Evolutionary conservation across 2,329 filamentous ascomycete species (phyloP).

Genomic region (Curvularia spicifera): DNA sequence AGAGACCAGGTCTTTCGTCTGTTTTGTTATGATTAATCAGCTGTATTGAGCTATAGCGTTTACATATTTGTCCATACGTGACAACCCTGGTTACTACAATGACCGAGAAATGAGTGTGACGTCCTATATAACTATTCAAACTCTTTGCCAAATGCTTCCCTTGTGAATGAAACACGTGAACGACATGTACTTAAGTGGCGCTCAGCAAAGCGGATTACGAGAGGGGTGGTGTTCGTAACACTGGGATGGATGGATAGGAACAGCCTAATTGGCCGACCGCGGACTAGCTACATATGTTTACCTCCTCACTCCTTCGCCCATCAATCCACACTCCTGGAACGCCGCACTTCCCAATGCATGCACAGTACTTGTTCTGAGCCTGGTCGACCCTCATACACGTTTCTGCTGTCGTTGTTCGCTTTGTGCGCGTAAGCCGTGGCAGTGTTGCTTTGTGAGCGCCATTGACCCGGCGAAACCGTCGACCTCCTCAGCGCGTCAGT

Average conservation of each 20-base stretch:
- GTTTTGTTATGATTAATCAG: slow-evolving; percentile 10
- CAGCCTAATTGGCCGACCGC: slow-evolving; percentile 46
- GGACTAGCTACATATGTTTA: slow-evolving; percentile 48
- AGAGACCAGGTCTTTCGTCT: neutral
- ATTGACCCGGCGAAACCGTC: slow-evolving; percentile 28
- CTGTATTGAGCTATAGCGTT: slow-evolving; percentile 9
- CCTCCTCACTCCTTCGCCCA: slow-evolving; percentile 38
- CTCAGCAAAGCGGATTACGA: slow-evolving; percentile 31
- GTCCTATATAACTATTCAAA: neutral
- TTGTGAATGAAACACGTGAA: neutral
- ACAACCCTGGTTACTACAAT: neutral
- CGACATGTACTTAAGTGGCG: neutral
- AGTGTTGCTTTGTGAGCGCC: slow-evolving; percentile 42
- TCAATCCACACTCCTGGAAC: slow-evolving; percentile 33
- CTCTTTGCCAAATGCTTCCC: neutral
- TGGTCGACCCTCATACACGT: slow-evolving; percentile 20
- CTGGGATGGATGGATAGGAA: slow-evolving; percentile 36
- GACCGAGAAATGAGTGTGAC: neutral
- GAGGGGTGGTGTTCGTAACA: slow-evolving; percentile 44
- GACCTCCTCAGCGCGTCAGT: slow-evolving; percentile 44
- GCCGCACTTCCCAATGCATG: slow-evolving; percentile 34
- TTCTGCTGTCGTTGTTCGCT: slow-evolving; percentile 24
- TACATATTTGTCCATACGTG: slow-evolving; percentile 7
- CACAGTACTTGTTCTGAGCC: slow-evolving; percentile 32
- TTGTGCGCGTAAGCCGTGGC: slow-evolving; percentile 41